Conservation (phyloP, 768 basidiomycete species). For the Russula emetica region DNA sequence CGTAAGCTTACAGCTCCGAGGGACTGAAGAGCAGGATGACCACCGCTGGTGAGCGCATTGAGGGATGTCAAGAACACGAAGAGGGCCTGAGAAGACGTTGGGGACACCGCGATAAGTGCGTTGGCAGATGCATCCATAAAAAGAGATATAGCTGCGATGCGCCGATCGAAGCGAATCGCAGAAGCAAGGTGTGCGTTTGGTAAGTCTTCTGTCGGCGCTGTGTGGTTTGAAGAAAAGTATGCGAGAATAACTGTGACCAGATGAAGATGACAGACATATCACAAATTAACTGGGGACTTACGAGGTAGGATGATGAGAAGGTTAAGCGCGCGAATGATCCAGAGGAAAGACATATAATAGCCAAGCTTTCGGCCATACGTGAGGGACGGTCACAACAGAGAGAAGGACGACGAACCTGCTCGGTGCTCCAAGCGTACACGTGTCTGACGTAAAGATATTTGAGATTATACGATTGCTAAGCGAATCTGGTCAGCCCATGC, state of each 20-base stretch:
- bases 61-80: slow-evolving; percentile 28
- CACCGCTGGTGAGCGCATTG: slow-evolving; percentile 26
- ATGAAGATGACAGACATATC: background rate
- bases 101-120: slow-evolving; percentile 24
- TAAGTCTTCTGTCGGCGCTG: background rate
- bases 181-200: slow-evolving; percentile 12
- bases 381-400: background rate
- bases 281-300: background rate
- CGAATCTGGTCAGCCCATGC: background rate
- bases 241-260: slow-evolving; percentile 25
- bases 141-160: slow-evolving; percentile 26
- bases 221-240: slow-evolving; percentile 19
- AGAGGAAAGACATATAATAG: slow-evolving; percentile 29
- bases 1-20: slow-evolving; percentile 28
- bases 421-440: slow-evolving; percentile 28
- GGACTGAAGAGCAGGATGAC: slow-evolving; percentile 28
- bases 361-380: slow-evolving; percentile 21
- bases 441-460: slow-evolving; percentile 29
- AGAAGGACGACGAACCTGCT: slow-evolving; percentile 19
- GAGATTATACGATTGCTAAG: slow-evolving; percentile 29
- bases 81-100: slow-evolving; percentile 28
- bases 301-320: slow-evolving; percentile 28
- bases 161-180: slow-evolving; percentile 27
- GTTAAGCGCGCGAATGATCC: slow-evolving; percentile 26
- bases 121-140: slow-evolving; percentile 28